Conservation (phyloP, 805 yeast species). For the Starmerella khaoyaiensis region DNA sequence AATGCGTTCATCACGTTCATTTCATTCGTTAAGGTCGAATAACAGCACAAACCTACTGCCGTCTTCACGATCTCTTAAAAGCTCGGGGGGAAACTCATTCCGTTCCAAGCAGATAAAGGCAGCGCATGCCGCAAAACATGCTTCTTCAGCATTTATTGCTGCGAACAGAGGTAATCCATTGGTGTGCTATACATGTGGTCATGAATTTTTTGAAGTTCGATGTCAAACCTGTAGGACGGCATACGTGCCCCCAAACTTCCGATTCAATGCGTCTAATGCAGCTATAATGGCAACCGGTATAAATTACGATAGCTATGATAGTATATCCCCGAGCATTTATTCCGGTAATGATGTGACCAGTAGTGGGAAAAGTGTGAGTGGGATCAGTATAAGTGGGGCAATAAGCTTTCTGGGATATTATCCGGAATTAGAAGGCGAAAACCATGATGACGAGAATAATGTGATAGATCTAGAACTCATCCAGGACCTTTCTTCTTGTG, state of each 20-base stretch:
- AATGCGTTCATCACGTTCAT: conserved; percentile 1
- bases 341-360: neutral
- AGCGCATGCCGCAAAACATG: conserved; percentile 15
- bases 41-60: no score
- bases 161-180: conserved; percentile 9
- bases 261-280: conserved; percentile 8
- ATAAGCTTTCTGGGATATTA: conserved; percentile 7
- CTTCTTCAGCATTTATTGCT: conserved; percentile 11
- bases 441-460: conserved; percentile 1
- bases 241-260: conserved; percentile 17
- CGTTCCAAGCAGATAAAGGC: conserved; percentile 13
- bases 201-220: conserved; percentile 9
- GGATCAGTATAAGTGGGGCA: conserved; percentile 5
- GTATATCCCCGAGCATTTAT: no score
- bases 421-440: conserved; percentile 6
- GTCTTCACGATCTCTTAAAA: conserved; percentile 9
- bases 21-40: conserved; percentile 2
- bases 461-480: conserved; percentile 18
- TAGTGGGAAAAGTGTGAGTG: conserved; percentile 1
- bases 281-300: conserved; percentile 4
- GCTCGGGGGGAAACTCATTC: conserved; percentile 6
- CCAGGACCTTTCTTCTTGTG: conserved; percentile 14
- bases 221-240: conserved; percentile 20
- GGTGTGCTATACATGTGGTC: conserved; percentile 20
- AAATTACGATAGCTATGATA: no score